These are phyloP conservation scores for Rhizoclosmatium sp. DNA, from an alignment of 192 early-diverging fungal species.

Conservation along the genomic window DNA sequence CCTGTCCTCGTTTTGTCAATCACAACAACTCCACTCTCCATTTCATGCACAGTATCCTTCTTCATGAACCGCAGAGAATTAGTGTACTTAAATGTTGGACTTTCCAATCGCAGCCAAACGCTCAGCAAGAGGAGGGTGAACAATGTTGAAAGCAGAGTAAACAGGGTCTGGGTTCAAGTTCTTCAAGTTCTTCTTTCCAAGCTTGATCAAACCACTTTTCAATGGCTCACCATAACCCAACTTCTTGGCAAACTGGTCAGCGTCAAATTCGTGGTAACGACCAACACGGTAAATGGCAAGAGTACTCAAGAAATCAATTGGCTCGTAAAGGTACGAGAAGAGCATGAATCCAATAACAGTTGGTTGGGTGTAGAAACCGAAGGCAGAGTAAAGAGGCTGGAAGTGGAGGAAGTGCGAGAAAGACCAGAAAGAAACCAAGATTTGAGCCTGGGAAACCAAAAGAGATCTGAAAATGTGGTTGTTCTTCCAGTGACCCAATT, in stretches of 20 bases:
- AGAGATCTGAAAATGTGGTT: conserved; percentile 85
- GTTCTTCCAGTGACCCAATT: conserved; percentile 95
- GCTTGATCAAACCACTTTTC: conserved; percentile 82
- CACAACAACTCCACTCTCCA: conserved; percentile 73
- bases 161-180: conserved; percentile 66
- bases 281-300: conserved; percentile 82
- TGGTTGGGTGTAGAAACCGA: conserved; percentile 82
- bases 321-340: conserved; percentile 70
- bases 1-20: conserved; percentile 61
- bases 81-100: conserved; percentile 31
- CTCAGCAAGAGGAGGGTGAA: conserved; percentile 91
- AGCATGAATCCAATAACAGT: conserved; percentile 88
- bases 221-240: conserved; percentile 76
- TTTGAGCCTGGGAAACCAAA: conserved; percentile 73
- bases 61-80: conserved; percentile 53
- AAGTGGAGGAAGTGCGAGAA: conserved; percentile 77
- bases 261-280: conserved; percentile 89
- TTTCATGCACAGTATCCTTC: conserved; percentile 59
- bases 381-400: conserved; percentile 79
- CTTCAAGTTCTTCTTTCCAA: conserved; percentile 87
- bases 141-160: conserved; percentile 89
- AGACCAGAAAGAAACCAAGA: conserved; percentile 66
- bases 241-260: conserved; percentile 85
- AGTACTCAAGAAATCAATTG: conserved; percentile 74
- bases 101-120: conserved; percentile 57